Evolutionary conservation across 2,329 filamentous ascomycete genomes (phyloP), one percentile per base, ranked within the genome.

Genomic region (Boeremia lycopersici): DNA sequence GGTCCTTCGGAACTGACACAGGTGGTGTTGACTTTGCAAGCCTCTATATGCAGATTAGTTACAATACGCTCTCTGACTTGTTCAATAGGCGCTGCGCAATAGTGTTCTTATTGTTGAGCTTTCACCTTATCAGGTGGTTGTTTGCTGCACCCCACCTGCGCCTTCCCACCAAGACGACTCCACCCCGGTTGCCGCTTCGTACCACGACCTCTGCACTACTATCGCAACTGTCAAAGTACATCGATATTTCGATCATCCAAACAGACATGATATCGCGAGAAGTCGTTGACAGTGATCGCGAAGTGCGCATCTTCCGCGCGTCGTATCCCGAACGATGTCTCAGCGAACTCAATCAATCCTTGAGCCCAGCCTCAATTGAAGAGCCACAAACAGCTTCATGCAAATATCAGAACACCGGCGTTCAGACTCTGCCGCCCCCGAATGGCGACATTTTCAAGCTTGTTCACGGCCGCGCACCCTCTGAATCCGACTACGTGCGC

Each of bases 341-440:
- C 19, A 8, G 23, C 11, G n/a, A 2, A 6, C 38, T n/a, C 19
- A 12, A 2, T 2, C 19, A 33, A 8, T 8, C 17, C 2, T 11
- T n/a, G 12, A 15, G 34, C n/a, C 12, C 15, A 35, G 4, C n/a
- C 10, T 6, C 31, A 12, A 34, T 8, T 6, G n/a, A 12, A 25
- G 34, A 5, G 29, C 7, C 19, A 11, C 19, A 11, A 28, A 5
- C 15, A 6, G 1, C 13, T 13, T 3, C 36, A 1, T 15, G 42
- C 6, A 54, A 41, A 9, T 69, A 63, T 17, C 57, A 60, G 13
- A 52, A 50, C 35, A 56, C 55, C 2, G 59, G 45, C 8, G 13
- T 59, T 1, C 65, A 69, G n/a, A 67, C 60, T n/a, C 28, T 53
- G 3, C 53, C 59, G 5, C 57, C 56, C 0, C 17, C 26, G 4